Conservation (phyloP, 78 protist species). For the Emiliania huxleyi region DNA sequence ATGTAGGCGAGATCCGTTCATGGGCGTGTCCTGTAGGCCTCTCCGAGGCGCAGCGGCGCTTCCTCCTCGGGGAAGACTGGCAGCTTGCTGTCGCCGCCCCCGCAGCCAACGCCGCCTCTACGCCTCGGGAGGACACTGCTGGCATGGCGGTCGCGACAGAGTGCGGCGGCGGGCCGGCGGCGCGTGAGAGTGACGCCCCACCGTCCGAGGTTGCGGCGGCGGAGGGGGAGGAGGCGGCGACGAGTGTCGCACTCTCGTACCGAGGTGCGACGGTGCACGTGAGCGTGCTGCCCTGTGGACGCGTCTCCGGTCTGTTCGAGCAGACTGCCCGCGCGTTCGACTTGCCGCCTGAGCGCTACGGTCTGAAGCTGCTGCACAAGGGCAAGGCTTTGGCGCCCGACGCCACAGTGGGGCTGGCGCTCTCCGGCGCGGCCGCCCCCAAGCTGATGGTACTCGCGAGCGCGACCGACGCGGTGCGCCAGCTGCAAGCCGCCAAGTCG, state of each 20-base stretch:
- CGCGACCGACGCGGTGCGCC: neutral
- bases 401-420: neutral
- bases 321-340: neutral
- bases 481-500: neutral
- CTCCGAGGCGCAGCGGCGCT: too few relatives aligned
- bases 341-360: neutral
- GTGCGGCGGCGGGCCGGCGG: neutral
- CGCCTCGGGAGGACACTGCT: neutral
- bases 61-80: too few relatives aligned
- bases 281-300: neutral
- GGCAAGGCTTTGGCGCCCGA: neutral
- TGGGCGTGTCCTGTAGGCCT: too few relatives aligned
- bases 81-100: too few relatives aligned
- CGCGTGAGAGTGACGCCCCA: neutral
- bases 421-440: neutral
- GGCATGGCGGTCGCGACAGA: neutral
- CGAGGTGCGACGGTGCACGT: neutral
- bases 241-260: neutral
- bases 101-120: too few relatives aligned
- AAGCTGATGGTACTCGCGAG: neutral
- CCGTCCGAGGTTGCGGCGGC: neutral
- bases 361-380: neutral
- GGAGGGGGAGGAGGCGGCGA: neutral
- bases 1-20: neutral
- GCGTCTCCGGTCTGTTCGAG: neutral